A percentile compares a stretch with the other conserved stretches of the same genome.
Conservation (phyloP, 176 grass and related monocot genomes). For the Oryza rufipogon region DNA sequence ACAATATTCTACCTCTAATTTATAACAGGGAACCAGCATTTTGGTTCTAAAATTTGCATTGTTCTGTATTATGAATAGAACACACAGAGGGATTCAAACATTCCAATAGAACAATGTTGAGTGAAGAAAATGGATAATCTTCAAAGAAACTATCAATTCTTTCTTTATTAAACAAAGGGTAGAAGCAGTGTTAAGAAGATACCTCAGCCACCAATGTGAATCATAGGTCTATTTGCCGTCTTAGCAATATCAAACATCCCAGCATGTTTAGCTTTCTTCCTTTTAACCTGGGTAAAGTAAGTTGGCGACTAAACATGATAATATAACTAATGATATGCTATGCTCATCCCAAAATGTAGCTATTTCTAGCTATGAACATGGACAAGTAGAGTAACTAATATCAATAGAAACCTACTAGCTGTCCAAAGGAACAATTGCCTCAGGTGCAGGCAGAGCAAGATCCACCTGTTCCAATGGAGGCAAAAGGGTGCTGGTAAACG, state of each 20-base stretch:
- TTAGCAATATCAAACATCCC: constrained; percentile 91
- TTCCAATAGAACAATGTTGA: neutral
- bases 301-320: constrained; percentile 16
- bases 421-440: neutral
- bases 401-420: neutral
- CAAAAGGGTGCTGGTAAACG: neutral
- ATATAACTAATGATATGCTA: no score
- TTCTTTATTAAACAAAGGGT: neutral
- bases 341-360: no score
- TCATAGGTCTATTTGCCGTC: constrained; percentile 87
- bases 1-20: neutral
- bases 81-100: neutral
- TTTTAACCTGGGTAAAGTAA: constrained; percentile 71
- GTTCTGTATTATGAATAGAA: neutral
- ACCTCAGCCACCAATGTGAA: constrained; percentile 93
- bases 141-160: neutral
- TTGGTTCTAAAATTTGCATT: neutral
- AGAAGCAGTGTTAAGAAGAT: constrained; percentile 16
- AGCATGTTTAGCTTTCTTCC: constrained; percentile 93
- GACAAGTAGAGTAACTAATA: neutral
- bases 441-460: neutral
- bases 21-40: neutral
- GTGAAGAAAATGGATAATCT: neutral
- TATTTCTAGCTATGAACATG: no score
- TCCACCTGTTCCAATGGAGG: neutral